Conservation (phyloP, 75 land plant species). For the Picea glauca region DNA sequence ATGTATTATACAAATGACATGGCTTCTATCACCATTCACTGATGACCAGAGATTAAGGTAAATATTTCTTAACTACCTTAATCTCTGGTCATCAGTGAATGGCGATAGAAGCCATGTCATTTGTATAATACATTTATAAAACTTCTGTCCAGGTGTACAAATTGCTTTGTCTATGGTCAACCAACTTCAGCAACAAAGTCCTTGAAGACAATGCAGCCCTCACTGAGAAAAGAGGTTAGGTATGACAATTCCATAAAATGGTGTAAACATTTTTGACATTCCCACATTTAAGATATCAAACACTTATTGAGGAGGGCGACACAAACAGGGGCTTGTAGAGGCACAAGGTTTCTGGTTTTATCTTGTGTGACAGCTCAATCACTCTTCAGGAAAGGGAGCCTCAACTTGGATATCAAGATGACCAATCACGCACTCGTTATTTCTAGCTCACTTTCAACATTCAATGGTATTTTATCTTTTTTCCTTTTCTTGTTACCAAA, state of each 20-base stretch:
- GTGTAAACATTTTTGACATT: neutral
- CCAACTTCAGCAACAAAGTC: neutral
- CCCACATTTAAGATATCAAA: neutral
- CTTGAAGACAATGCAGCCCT: neutral
- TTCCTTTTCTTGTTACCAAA: no score
- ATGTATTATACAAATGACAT: neutral
- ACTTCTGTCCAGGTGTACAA: neutral
- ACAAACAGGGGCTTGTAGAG: no score
- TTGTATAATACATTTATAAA: neutral
- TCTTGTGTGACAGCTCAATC: no score
- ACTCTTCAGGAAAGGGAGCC: no score
- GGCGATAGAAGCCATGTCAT: neutral
- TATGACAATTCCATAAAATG: neutral
- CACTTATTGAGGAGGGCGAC: neutral
- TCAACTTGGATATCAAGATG: no score
- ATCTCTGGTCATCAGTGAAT: neutral
- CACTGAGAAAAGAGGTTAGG: neutral
- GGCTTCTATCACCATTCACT: neutral
- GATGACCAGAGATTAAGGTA: neutral
- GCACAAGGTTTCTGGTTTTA: no score
- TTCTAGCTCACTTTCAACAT: no score
- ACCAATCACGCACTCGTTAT: no score
- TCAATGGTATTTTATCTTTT: no score
- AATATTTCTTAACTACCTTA: neutral
- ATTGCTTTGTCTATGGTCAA: neutral